phyloP scores from a whole-genome alignment of 2,329 filamentous ascomycete species.

The Pyricularia pennisetigena region DNA sequence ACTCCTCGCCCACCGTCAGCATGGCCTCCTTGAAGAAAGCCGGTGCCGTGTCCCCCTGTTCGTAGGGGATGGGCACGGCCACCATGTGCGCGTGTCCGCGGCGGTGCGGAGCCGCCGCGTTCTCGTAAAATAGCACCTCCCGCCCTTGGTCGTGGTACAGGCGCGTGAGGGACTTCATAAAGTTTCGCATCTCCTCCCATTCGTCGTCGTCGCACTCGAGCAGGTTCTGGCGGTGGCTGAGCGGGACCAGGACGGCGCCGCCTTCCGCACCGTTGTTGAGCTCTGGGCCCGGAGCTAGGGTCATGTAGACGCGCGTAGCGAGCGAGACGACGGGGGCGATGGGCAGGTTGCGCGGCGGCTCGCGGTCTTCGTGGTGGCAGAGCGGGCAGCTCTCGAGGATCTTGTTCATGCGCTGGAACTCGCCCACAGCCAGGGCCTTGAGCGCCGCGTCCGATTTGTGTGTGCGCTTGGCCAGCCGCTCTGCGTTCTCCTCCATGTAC shows the following conservation, averaged over 20 bases:
- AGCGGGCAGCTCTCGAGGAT: slow-evolving; percentile 82
- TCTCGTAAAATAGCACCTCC: slow-evolving; percentile 95
- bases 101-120: slow-evolving; percentile 71
- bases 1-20: slow-evolving; percentile 78
- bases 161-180: slow-evolving; percentile 92
- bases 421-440: slow-evolving; percentile 75
- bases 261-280: slow-evolving; percentile 59
- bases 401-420: slow-evolving; percentile 82
- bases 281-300: slow-evolving; percentile 82
- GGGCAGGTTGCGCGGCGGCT: slow-evolving; percentile 54
- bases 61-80: slow-evolving; percentile 80
- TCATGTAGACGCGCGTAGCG: slow-evolving; percentile 78
- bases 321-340: slow-evolving; percentile 79
- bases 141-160: slow-evolving; percentile 92
- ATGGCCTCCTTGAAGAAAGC: slow-evolving; percentile 96
- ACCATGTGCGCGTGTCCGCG: slow-evolving; percentile 79
- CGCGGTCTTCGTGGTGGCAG: slow-evolving; percentile 80
- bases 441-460: slow-evolving; percentile 83
- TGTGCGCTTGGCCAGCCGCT: slow-evolving; percentile 76
- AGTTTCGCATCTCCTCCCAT: slow-evolving; percentile 98
- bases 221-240: slow-evolving; percentile 78
- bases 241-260: slow-evolving; percentile 79
- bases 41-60: slow-evolving; percentile 81
- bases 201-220: slow-evolving; percentile 98
- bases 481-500: slow-evolving; percentile 95